Base-by-base conservation (phyloP, 1,284 basidiomycete genomes). In the Marasmius tenuissimus region DNA sequence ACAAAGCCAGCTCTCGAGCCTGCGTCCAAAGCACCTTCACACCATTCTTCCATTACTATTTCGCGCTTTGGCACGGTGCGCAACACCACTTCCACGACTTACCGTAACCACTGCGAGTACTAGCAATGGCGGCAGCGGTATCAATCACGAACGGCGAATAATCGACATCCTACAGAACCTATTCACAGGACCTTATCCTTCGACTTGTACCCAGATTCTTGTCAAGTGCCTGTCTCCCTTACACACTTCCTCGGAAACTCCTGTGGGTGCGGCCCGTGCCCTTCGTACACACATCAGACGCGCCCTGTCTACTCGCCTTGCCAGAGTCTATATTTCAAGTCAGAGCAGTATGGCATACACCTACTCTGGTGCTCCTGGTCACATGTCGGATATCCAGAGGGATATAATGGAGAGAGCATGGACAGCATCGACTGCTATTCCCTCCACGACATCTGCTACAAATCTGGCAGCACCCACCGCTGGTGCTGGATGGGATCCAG, bases 381-480 rank as follows among this genome's bases (percentile, higher is more conserved):
- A 83, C 49, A 76, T 89, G 66, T 10, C 52, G 10, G 83, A 84
- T 55, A 70, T 91, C 12, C 85, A 85, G 60, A 76, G 75, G 47
- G 84, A 85, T 18, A 70, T 91, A 53, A 81, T 92, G 80, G 87
- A 89, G 64, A 81, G 82, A 2, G 89, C 88, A 0, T 92, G 87
- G 87, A 18, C 45, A 47, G 16, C 11, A 47, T 47, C 45, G 16
- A 20, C 45, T n/a, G 2, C 45, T 47, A 42, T 79, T 85, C 1
- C 61, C 59, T n/a, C 60, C 55, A 22, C 85, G 83, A 67, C 85
- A 89, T 54, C 85, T 86, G 47, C 73, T 80, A 47, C 20, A 58
- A 65, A 72, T 8, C 71, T 77, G 3, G 70, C 72, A 33, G 62
- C 70, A 16, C 71, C 74, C 1, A 65, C 69, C 4, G 71, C 70